Base-by-base conservation (phyloP, 75 land plant genomes). In the Cunninghamia lanceolata region DNA sequence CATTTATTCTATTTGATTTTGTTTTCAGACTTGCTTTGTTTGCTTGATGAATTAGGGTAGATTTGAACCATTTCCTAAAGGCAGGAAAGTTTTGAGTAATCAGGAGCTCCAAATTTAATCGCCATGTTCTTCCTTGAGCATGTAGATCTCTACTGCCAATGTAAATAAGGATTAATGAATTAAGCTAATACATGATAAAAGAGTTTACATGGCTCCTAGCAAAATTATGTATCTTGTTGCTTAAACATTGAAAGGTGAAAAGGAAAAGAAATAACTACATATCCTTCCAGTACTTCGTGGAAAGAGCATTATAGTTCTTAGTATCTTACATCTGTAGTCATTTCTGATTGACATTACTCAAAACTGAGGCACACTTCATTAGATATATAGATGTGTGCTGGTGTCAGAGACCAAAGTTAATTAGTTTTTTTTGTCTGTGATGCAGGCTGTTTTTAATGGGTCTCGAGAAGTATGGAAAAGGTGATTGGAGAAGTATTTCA, bases 401-500 rank as follows among this genome's bases (percentile, higher is more conserved):
- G 4, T 1, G 47, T 34, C 38, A 76, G 21, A 21, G 79, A 76
- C 21, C 46, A 43, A 43, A 28, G 30, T 85, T 85, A 76, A 45
- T 84, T 19, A 36, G 86, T 83, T 83, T 86, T 36, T 25, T 85
- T 4, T 63, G 19, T 40, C 2, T 28, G 39, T 45, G 50, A 25
- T 76, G 56, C 89, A 94, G 96, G 91, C 80, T 85, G 52, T 94
- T 94, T 85, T 85, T 94, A 47, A 56, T 88, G 89, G 95, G 95
- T 3, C 89, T 94, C 7, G 87, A 90, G n/a, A 93, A 94, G 86
- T 91, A 91, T 89, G 95, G 95, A 2, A 94, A 94, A 79, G 95
- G 95, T 30, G 95, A 94, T 56, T 95, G 96, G 96, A 90, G 95
- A 83, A 95, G 93, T 73, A 95, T 95, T 9, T 93, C 95, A 9